Conservation (phyloP, 1,284 basidiomycete genomes). For the Heliocybe sulcata region DNA sequence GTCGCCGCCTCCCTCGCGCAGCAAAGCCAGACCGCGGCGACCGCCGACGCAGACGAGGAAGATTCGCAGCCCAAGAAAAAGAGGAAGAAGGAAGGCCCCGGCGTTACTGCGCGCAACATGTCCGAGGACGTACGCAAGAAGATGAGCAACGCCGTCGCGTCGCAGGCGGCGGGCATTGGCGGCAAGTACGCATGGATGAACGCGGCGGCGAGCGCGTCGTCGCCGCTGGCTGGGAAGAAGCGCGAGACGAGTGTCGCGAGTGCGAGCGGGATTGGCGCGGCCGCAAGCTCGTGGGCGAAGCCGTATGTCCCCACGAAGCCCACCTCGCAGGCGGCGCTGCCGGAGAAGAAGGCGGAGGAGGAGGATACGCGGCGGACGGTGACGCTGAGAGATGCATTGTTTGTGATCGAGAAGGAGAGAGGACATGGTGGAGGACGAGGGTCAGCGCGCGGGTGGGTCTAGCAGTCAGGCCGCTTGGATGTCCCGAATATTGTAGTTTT, state of each 20-base stretch:
- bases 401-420: constrained; percentile 69
- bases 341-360: constrained; percentile 31
- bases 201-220: constrained; percentile 39
- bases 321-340: constrained; percentile 18
- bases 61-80: constrained; percentile 68
- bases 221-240: constrained; percentile 40
- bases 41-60: constrained; percentile 29
- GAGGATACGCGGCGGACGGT: constrained; percentile 49
- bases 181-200: constrained; percentile 85
- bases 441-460: constrained; percentile 64
- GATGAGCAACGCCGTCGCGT: constrained; percentile 84
- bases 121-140: constrained; percentile 84
- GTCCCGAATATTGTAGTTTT: background rate
- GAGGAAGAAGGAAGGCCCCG: constrained; percentile 77
- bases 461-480: constrained; percentile 9
- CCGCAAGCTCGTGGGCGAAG: constrained; percentile 48
- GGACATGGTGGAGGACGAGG: constrained; percentile 75
- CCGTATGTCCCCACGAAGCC: constrained; percentile 54
- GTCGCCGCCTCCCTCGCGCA: constrained; percentile 54
- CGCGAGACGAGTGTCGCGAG: constrained; percentile 19
- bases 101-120: constrained; percentile 81
- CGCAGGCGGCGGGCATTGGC: constrained; percentile 74
- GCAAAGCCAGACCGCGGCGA: constrained; percentile 27
- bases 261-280: constrained; percentile 27
- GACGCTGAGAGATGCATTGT: constrained; percentile 71